Percentiles rank a stretch among this genome's conserved stretches.
Evolutionary conservation across 192 early-diverging fungal genomes (phyloP).

Genomic region (Coemansia sp.): DNA sequence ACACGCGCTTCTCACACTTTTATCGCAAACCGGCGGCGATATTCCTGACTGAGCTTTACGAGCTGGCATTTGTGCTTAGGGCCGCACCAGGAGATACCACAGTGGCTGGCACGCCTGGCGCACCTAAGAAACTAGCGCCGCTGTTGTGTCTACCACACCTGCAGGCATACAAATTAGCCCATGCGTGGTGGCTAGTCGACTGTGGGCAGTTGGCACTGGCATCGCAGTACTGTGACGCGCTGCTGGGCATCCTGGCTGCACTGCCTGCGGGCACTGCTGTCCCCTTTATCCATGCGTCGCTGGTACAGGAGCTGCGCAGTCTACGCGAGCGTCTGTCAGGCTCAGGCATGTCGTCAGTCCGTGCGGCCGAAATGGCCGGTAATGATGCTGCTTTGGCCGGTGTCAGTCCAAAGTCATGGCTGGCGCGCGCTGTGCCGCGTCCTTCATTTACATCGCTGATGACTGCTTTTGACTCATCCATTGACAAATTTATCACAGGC

Average conservation of each 20-base stretch:
- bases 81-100: constrained; percentile 47
- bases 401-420: constrained; percentile 55
- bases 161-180: constrained; percentile 83
- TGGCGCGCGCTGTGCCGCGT: constrained; percentile 53
- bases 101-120: neutral
- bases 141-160: constrained; percentile 73
- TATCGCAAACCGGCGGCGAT: constrained; percentile 61
- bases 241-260: constrained; percentile 69
- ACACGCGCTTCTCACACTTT: constrained; percentile 45
- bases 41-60: constrained; percentile 81
- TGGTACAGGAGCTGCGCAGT: constrained; percentile 71
- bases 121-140: neutral
- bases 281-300: constrained; percentile 75
- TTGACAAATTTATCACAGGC: constrained; percentile 66
- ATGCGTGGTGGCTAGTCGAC: constrained; percentile 82
- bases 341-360: constrained; percentile 40
- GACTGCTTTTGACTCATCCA: constrained; percentile 60
- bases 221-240: constrained; percentile 72
- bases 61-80: constrained; percentile 65
- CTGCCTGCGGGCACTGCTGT: constrained; percentile 64
- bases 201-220: constrained; percentile 74
- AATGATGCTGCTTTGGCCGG: constrained; percentile 34
- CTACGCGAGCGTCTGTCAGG: constrained; percentile 68
- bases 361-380: constrained; percentile 35
- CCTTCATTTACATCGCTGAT: constrained; percentile 55